Conservation (phyloP, 192 early-diverging fungal genomes). For the Coemansia sp. region DNA sequence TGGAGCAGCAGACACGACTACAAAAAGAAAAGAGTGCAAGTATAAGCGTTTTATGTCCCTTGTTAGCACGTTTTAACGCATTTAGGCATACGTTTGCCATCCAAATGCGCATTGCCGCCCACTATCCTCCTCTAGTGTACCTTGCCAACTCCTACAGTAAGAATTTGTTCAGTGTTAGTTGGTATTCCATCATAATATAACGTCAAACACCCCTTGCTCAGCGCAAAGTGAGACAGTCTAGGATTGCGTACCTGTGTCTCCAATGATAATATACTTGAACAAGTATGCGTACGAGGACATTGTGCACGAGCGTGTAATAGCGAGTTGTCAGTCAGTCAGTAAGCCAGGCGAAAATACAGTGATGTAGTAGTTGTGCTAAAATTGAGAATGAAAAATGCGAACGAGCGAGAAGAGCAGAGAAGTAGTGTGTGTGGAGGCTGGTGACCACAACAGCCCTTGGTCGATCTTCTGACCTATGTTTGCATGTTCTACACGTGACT, state of each 20-base stretch:
- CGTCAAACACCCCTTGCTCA: background rate
- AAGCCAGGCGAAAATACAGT: background rate
- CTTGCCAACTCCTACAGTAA: constrained; percentile 71
- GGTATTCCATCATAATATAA: background rate
- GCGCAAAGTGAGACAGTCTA: background rate
- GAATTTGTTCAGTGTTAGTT: background rate
- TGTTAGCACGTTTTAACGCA: background rate
- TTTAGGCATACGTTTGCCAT: background rate
- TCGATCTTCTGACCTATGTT: constrained; percentile 4
- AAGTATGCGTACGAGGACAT: constrained; percentile 57
- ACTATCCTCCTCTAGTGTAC: constrained; percentile 8
- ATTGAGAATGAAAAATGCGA: background rate
- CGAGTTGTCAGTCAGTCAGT: no score
- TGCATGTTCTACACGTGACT: constrained; percentile 11
- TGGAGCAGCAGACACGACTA: constrained; percentile 75
- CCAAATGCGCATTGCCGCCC: background rate
- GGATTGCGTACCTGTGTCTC: constrained; percentile 61
- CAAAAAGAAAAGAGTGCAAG: constrained; percentile 4
- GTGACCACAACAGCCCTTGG: background rate
- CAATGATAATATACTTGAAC: constrained; percentile 79
- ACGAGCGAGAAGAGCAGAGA: background rate
- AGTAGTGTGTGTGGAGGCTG: background rate
- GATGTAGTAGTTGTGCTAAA: background rate
- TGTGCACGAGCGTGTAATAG: background rate
- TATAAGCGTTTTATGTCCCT: background rate